Evolutionary conservation across 2,329 filamentous ascomycete species (phyloP), one percentile per base, ranked within the genome.

Genomic region (Diaporthe ampelina): DNA sequence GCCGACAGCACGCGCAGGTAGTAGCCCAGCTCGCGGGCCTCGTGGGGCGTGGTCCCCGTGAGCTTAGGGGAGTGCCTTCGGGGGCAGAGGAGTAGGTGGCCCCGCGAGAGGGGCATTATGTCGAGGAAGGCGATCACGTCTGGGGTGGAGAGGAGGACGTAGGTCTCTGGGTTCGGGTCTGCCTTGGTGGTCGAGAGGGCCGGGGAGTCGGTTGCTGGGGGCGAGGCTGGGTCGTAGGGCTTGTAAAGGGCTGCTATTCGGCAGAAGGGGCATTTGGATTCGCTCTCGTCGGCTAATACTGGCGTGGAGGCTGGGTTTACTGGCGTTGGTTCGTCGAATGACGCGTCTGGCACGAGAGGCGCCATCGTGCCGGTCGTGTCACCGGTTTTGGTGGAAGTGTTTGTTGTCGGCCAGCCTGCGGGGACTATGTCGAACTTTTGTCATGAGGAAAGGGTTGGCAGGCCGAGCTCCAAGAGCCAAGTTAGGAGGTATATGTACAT

Each of bases 111-210:
- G 0, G 97, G 97, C 86, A 97, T 90, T 80, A 98, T 98, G 84
- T 98, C 96, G 78, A 98, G 89, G 84, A 98, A 98, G 56, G 95
- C 95, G 76, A 98, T 85, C 37, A 97, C 91, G 76, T 91, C 83
- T 1, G 91, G 91, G 0, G 94, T 97, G 3, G 94, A 94, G 74
- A 98, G 89, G 43, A 98, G 89, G 40, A 98, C 80, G 79, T 90
- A 92, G 24, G 90, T 85, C 15, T 87, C 77, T 0, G 85, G 83
- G 32, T 81, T 72, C 1, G 88, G 87, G 1, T 81, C 78, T 11
- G 85, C 84, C 11, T 77, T 76, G 21, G 77, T 79, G 1, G 80
- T 82, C 74, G 76, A 81, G 75, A 85, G 79, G 63, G 79, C 76
- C 7, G 81, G 79, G 13, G 83, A 80, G 58, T 82, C 78, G 19